Base-by-base conservation (phyloP, 768 basidiomycete genomes). In the Dendrothele bispora region DNA sequence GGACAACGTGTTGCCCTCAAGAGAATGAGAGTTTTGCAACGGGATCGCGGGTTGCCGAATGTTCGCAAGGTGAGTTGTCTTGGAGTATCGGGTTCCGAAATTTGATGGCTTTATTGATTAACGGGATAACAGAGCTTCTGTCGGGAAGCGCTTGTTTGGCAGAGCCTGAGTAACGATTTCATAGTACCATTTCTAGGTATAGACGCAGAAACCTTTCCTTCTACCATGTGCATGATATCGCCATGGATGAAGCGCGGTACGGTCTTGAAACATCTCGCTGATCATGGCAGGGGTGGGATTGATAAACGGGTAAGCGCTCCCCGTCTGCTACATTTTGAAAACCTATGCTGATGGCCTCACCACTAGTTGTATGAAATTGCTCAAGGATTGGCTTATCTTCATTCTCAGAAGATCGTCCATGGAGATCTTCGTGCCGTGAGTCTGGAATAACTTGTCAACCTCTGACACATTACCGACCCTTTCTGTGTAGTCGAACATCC, bases 1-100 rank as follows among this genome's bases (percentile, higher is more conserved):
- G 15, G 24, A 10, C 7, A 28, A 10, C 41, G 11, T 15, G 41
- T 43, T 18, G 38, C 38, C 11, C 21, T n/a, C n/a, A n/a, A 22
- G 27, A 28, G 41, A 24, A n/a, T 15, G 14, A 24, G 38, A 39
- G 18, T 39, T 18, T 39, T 39, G 10, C 57, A 55, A 36, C 38
- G 50, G 14, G 57, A 54, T 30, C 18, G 41, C 7, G 55, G 39
- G 14, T 39, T 50, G 8, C 56, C 54, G 17, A 49, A 53, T 39
- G 52, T 58, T 41, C 54, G 56, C 17, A 48, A 50, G 46, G 60
- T 55, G 35, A 21, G 43, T 34, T 30, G 1, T 28, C 11, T 12
- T 18, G 12, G 1, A 5, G 34, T 42, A 12, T 42, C 15, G 14
- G 15, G 32, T 34, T 24, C 24, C 29, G 4, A 24, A 34, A 10